Percentiles rank a stretch among this genome's conserved stretches.
phyloP scores from a whole-genome alignment of 768 basidiomycete species.

The Sutorius australiensis region DNA sequence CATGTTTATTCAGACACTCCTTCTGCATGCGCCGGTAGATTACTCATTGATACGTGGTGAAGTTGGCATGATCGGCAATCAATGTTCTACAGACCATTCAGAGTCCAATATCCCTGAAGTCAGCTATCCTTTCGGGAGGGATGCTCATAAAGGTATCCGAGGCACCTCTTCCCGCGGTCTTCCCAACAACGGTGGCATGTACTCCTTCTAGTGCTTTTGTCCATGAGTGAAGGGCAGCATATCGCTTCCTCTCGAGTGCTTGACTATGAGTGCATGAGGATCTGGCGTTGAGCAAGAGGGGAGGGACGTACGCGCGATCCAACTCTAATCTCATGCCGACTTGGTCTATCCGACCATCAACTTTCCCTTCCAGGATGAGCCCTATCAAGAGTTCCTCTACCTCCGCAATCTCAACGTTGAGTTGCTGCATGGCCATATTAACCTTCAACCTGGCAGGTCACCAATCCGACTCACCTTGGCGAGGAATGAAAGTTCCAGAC shows the following conservation, averaged over 20 bases:
- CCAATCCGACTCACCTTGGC: slow-evolving; percentile 59
- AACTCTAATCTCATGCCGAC: slow-evolving; percentile 90
- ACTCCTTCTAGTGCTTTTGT: slow-evolving; percentile 74
- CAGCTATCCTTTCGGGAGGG: slow-evolving; percentile 31
- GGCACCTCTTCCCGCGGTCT: slow-evolving; percentile 46
- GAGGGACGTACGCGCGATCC: slow-evolving; percentile 63
- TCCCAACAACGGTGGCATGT: slow-evolving; percentile 70
- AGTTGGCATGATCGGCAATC: not conserved
- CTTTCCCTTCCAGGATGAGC: slow-evolving; percentile 94
- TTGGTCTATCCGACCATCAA: slow-evolving; percentile 96
- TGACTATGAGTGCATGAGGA: slow-evolving; percentile 48
- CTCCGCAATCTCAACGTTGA: slow-evolving; percentile 88
- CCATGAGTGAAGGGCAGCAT: slow-evolving; percentile 78
- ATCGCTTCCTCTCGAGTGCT: slow-evolving; percentile 83
- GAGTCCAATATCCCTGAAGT: slow-evolving; percentile 29
- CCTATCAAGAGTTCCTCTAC: slow-evolving; percentile 93
- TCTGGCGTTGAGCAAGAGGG: not conserved
- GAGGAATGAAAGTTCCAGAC: slow-evolving; percentile 89
- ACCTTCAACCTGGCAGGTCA: not conserved
- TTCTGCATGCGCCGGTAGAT: not conserved
- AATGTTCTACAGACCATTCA: slow-evolving; percentile 12
- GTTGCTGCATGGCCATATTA: slow-evolving; percentile 56
- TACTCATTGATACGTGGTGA: slow-evolving; percentile 1
- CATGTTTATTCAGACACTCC: not conserved
- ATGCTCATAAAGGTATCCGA: slow-evolving; percentile 34